Evolutionary conservation across 2,329 filamentous ascomycete genomes (phyloP).

Genomic region (Exophiala oligosperma): DNA sequence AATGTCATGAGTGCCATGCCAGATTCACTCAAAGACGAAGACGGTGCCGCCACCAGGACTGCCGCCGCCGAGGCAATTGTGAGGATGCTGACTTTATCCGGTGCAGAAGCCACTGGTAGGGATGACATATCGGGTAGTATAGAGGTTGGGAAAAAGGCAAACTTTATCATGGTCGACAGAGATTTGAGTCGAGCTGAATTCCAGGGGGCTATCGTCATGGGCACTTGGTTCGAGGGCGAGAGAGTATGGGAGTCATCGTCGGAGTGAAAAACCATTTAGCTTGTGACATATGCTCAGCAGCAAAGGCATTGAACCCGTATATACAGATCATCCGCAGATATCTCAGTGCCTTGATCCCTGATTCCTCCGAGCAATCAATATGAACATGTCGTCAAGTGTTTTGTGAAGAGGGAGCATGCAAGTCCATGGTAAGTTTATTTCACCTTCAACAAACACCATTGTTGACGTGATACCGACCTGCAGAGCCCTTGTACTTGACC

Average conservation of each 20-base stretch:
- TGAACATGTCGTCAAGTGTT: too few species aligned
- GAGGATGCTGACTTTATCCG: conserved; percentile 33
- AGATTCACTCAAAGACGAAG: background rate
- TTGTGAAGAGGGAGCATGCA: too few species aligned
- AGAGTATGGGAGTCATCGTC: conserved; percentile 15
- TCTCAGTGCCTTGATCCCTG: too few species aligned
- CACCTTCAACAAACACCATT: too few species aligned
- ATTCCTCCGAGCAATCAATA: too few species aligned
- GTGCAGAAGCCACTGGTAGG: conserved; percentile 32
- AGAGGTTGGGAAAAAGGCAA: conserved; percentile 35
- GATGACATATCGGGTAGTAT: conserved; percentile 34
- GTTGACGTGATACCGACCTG: too few species aligned
- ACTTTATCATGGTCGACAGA: conserved; percentile 34
- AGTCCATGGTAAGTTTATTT: too few species aligned
- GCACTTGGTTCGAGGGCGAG: conserved; percentile 33
- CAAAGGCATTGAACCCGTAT: too few species aligned
- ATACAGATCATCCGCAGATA: too few species aligned
- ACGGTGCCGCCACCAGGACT: background rate
- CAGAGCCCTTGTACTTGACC: too few species aligned
- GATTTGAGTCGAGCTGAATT: conserved; percentile 35
- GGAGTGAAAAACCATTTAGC: too few species aligned
- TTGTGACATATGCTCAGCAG: too few species aligned
- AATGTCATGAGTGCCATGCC: background rate
- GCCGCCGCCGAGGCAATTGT: conserved; percentile 14
- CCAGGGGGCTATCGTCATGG: conserved; percentile 31